Conservation (phyloP, 805 yeast genomes). For the Candida alai region DNA sequence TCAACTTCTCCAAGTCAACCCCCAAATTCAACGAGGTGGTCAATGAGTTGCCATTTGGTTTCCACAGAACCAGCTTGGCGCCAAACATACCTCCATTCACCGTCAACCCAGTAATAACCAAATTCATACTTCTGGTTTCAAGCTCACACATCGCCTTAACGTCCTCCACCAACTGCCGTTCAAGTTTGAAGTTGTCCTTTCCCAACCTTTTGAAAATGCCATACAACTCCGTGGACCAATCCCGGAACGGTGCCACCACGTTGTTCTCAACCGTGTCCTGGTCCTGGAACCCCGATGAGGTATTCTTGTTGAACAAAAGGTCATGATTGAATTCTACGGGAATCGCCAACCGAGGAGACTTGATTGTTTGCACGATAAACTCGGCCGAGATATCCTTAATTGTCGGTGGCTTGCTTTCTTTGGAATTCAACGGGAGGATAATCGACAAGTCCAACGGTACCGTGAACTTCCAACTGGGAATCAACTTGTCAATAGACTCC, state of each 20-base stretch:
- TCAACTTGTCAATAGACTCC: slow-evolving; percentile 3
- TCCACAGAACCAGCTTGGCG: slow-evolving; percentile 10
- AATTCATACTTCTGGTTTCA: slow-evolving; percentile 22
- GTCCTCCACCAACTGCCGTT: slow-evolving; percentile 26
- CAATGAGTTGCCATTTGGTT: slow-evolving; percentile 1
- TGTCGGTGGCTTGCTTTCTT: slow-evolving; percentile 8
- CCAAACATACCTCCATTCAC: slow-evolving; percentile 8
- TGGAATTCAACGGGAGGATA: not conserved
- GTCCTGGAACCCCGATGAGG: slow-evolving; percentile 10
- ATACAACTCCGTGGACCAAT: slow-evolving; percentile 17
- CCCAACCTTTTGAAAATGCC: slow-evolving; percentile 19
- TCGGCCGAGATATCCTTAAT: slow-evolving; percentile 22
- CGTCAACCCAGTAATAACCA: slow-evolving; percentile 17
- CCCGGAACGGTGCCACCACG: slow-evolving; percentile 20
- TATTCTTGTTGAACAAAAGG: slow-evolving; percentile 21
- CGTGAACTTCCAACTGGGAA: slow-evolving; percentile 20
- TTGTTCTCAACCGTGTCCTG: slow-evolving; percentile 23
- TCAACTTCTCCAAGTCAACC: slow-evolving; percentile 13
- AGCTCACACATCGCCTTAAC: slow-evolving; percentile 24
- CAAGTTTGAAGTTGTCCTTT: slow-evolving; percentile 23
- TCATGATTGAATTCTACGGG: slow-evolving; percentile 39
- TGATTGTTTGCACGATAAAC: slow-evolving; percentile 27
- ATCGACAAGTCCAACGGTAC: slow-evolving; percentile 21
- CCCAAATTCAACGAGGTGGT: slow-evolving; percentile 11
- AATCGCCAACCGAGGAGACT: slow-evolving; percentile 29